Evolutionary conservation across 2,329 filamentous ascomycete genomes (phyloP).

Genomic region (Aspergillus eucalypticola): DNA sequence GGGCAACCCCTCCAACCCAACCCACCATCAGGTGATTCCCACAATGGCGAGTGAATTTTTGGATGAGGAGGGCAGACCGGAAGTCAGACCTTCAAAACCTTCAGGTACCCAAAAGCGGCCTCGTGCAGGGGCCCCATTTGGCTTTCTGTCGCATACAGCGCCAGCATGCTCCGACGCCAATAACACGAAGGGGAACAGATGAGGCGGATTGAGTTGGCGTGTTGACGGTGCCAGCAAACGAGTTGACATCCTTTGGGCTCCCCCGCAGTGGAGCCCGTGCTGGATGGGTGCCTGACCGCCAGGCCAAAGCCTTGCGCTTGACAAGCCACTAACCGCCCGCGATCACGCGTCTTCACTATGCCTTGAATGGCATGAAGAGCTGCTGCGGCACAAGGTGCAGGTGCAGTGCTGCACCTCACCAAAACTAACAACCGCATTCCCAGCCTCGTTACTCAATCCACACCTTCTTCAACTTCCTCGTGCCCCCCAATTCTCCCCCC

Average conservation of each 20-base stretch:
- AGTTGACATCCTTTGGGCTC: slow-evolving; percentile 19
- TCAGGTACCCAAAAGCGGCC: not conserved
- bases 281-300: slow-evolving; percentile 26
- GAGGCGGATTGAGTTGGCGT: slow-evolving; percentile 18
- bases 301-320: slow-evolving; percentile 16
- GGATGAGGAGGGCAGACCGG: not conserved
- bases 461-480: not conserved
- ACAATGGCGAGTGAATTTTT: too few species aligned
- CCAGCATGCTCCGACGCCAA: not conserved
- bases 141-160: not conserved
- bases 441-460: not conserved
- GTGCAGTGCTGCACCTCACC: not conserved
- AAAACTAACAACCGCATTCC: not conserved
- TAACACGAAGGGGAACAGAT: not conserved
- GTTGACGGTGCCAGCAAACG: slow-evolving; percentile 13
- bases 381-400: not conserved
- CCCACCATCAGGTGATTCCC: too few species aligned
- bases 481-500: not conserved
- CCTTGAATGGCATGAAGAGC: not conserved
- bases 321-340: slow-evolving; percentile 1
- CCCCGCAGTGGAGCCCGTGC: slow-evolving; percentile 24
- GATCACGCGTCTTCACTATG: not conserved
- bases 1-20: too few species aligned
- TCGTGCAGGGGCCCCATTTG: not conserved
- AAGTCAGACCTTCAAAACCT: not conserved